These are phyloP conservation scores for Fusarium drepaniforme DNA, from an alignment of 2,329 filamentous ascomycete genomes.

Conservation along the genomic window DNA sequence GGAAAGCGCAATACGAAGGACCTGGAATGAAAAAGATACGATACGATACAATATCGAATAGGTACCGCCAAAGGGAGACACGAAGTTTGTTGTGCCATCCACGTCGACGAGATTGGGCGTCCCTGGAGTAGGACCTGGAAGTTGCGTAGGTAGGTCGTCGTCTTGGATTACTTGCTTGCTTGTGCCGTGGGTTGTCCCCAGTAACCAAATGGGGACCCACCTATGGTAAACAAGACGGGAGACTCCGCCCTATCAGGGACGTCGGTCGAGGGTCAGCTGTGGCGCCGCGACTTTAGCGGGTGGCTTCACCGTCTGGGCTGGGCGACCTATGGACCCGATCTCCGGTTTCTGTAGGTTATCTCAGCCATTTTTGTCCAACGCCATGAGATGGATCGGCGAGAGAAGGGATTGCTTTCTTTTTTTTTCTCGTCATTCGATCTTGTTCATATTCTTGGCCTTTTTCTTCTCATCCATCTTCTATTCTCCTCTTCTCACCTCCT, in stretches of 20 bases:
- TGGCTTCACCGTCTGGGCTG: constrained; percentile 32
- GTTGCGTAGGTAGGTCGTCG: constrained; percentile 24
- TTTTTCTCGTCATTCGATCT: neutral
- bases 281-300: constrained; percentile 22
- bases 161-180: constrained; percentile 18
- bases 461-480: neutral
- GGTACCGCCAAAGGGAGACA: constrained; percentile 17
- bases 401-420: constrained; percentile 8
- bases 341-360: constrained; percentile 27
- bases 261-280: constrained; percentile 20
- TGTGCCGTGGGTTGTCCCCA: constrained; percentile 35
- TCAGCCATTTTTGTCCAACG: constrained; percentile 29
- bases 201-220: constrained; percentile 41
- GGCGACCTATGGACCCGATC: constrained; percentile 27
- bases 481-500: neutral
- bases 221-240: constrained; percentile 39
- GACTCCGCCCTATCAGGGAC: constrained; percentile 39
- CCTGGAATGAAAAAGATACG: neutral
- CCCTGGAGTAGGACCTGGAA: constrained; percentile 33
- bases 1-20: neutral
- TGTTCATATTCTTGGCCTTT: neutral
- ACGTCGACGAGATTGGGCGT: constrained; percentile 12
- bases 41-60: neutral
- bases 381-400: neutral
- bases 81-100: constrained; percentile 29